phyloP scores from a whole-genome alignment of 1,284 basidiomycete genomes.

The Rhodotorula sp. region DNA sequence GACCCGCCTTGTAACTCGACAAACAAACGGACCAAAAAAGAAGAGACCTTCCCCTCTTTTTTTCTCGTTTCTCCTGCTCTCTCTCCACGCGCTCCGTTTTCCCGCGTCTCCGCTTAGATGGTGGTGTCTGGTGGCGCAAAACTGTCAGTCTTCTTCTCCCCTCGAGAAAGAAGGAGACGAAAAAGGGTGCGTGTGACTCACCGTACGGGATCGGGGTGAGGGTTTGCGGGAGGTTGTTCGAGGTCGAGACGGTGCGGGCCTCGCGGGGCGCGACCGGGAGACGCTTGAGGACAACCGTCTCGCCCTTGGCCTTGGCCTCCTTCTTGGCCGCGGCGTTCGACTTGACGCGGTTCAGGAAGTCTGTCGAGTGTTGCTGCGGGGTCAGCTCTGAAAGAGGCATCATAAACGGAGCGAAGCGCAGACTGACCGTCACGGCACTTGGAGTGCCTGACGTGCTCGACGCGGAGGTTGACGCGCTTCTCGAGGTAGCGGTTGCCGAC shows the following conservation, averaged over 20 bases:
- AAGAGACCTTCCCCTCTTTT: too few species aligned
- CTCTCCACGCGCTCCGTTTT: too few species aligned
- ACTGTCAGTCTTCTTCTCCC: neutral
- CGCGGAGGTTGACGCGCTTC: conserved; percentile 98
- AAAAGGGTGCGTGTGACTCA: neutral
- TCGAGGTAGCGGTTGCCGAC: conserved; percentile 99
- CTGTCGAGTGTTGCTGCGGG: conserved; percentile 48
- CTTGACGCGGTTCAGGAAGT: conserved; percentile 97
- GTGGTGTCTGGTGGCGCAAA: conserved; percentile 30
- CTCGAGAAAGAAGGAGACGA: neutral
- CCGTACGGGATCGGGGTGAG: conserved; percentile 79
- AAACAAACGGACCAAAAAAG: too few species aligned
- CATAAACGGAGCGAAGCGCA: neutral
- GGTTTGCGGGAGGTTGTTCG: conserved; percentile 84
- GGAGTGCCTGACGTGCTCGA: conserved; percentile 98
- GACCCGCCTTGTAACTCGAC: too few species aligned
- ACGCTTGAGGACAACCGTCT: conserved; percentile 82
- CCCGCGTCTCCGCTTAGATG: conserved; percentile 26
- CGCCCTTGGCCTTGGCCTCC: conserved; percentile 86
- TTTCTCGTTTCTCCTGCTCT: too few species aligned
- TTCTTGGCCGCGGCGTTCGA: conserved; percentile 80
- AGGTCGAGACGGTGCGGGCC: conserved; percentile 68
- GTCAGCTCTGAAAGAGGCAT: neutral
- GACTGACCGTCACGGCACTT: conserved; percentile 76
- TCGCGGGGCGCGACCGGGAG: conserved; percentile 80